Base-by-base conservation (phyloP, 2,329 filamentous ascomycete species). In the Phialemonium atrogriseum region DNA sequence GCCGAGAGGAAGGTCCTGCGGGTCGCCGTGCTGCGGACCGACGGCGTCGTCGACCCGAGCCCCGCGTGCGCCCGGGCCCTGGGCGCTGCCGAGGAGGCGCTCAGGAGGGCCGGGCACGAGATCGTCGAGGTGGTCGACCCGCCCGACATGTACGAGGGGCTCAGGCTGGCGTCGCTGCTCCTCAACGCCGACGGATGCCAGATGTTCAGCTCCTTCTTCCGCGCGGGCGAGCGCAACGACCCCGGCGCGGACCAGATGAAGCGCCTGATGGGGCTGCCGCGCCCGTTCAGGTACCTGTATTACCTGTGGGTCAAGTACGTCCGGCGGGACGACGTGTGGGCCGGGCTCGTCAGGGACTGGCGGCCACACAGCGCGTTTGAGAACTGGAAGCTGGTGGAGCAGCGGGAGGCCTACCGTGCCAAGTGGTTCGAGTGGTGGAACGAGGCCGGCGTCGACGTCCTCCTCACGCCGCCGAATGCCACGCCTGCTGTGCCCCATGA, bases 271-370 rank as follows among this genome's bases (percentile, higher is more conserved):
- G 66, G 64, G 24, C 69, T 94, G 10, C 81, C 85, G 10, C 64
- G 77, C 6, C 75, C 81, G 5, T 50, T 94, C 44, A 85, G 86
- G 52, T 93, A 82, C 54, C 48, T 91, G n/a, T 85, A 94, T 62
- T 91, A 87, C 52, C 72, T 87, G 5, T 95, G 83, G 71, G 80
- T 91, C n/a, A 81, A 80, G 48, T 93, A 94, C 53, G 64, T 95
- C 39, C 74, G 77, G 33, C 62, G 77, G 9, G 87, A 95, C 52
- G 54, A 63, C 2, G 58, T 88, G 29, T 94, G 86, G 83, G 86
- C 87, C 0, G 80, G 77, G 0, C 58, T 95, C 5, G 60, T 95
- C 27, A 68, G 70, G 25, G 66, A 80, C 46, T 94, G 84, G 73
- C 70, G 77, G 32, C 70, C 74, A 33, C 87, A 88, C 59, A 77